Evolutionary conservation across 164 flowering plant genomes (phyloP).

Genomic region (Malania oleifera): DNA sequence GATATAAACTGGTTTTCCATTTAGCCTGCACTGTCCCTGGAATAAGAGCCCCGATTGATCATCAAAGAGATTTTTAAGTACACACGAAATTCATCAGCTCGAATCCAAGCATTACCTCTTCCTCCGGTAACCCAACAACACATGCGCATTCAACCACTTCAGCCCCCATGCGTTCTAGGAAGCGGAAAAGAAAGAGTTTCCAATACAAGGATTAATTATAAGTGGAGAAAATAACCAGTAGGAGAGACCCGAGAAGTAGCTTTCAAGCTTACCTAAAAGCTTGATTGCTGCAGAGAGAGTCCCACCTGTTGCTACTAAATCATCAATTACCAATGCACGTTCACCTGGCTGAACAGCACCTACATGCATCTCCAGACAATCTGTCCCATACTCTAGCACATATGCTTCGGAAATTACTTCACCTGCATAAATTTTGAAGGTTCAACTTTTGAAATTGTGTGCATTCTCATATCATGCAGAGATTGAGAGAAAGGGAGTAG

Average conservation of each 20-base stretch:
- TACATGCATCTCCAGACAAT: conserved; percentile 86
- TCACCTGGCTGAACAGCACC: conserved; percentile 83
- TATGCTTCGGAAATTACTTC: conserved; percentile 71
- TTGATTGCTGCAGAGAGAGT: conserved; percentile 80
- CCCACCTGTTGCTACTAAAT: conserved; percentile 94
- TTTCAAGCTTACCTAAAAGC: conserved; percentile 53
- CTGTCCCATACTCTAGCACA: conserved; percentile 85
- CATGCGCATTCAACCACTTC: conserved; percentile 94
- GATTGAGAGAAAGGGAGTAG: too few relatives aligned
- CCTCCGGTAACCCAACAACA: conserved; percentile 74
- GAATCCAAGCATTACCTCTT: conserved; percentile 42
- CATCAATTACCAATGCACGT: conserved; percentile 75
- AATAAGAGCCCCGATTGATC: conserved; percentile 1
- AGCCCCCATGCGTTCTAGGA: conserved; percentile 72
- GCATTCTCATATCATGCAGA: too few relatives aligned
- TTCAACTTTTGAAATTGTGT: background rate
- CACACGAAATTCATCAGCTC: background rate
- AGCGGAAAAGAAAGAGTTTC: conserved; percentile 5
- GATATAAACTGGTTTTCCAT: conserved; percentile 70
- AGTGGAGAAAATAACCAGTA: background rate
- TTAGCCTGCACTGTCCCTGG: conserved; percentile 57
- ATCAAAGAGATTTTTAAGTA: too few relatives aligned
- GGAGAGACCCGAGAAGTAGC: background rate
- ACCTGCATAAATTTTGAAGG: conserved; percentile 31
- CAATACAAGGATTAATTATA: background rate